Evolutionary conservation across 73 alveolate genomes (phyloP).

Genomic region (Paramecium pentaurelia): DNA sequence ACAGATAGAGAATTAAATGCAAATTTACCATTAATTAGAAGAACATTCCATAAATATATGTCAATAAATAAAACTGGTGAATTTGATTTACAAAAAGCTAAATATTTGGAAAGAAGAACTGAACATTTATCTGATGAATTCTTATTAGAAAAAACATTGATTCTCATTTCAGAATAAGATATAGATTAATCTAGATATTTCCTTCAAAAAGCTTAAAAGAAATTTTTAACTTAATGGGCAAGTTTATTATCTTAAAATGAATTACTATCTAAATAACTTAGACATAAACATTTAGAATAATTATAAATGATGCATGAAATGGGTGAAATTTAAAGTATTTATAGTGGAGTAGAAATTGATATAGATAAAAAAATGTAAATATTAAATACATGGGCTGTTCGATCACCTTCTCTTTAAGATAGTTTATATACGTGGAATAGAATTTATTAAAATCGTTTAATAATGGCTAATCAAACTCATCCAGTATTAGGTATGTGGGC

Average conservation of each 20-base stretch:
- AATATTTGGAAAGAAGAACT: neutral
- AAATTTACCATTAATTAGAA: neutral
- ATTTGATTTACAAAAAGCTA: neutral
- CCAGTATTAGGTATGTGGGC: constrained; percentile 11
- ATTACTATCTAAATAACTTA: neutral
- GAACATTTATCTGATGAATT: neutral
- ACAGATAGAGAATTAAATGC: neutral
- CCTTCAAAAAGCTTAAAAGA: neutral
- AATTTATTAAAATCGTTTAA: neutral
- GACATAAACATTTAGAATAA: constrained; percentile 41
- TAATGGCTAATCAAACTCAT: neutral
- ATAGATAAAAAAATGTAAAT: neutral
- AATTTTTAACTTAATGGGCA: neutral
- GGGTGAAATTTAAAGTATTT: neutral
- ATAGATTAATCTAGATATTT: neutral
- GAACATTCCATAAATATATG: neutral
- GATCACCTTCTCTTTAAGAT: constrained; percentile 10
- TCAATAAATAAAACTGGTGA: neutral
- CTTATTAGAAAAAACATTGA: neutral
- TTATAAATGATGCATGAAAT: constrained; percentile 35
- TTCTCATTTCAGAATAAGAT: neutral
- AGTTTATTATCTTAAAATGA: neutral
- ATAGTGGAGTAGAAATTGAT: constrained; percentile 28
- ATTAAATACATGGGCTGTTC: neutral
- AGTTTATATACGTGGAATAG: neutral